Evolutionary conservation across 139 green algal species (phyloP), one percentile per base, ranked within the genome.

Genomic region (Volvox reticuliferus): DNA sequence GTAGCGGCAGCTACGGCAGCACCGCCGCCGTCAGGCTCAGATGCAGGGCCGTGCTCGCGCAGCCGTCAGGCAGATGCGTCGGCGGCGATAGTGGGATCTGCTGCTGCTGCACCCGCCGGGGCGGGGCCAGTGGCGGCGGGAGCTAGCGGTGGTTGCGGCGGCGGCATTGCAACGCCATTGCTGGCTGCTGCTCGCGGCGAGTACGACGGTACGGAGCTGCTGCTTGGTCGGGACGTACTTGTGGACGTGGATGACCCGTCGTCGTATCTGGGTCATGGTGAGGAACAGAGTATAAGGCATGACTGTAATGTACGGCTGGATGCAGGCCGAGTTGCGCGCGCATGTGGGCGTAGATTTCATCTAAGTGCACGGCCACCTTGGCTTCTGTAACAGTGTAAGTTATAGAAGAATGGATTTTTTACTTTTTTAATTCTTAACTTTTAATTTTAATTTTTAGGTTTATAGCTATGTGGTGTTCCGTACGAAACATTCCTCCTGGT

Each of bases 221-320:
- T 89, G n/a, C 85, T 89, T 44, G 85, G 85, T 2, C 69, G 85
- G 28, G 85, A 89, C 69, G 85, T 89, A n/a, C 18, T 82, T n/a
- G 85, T 89, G 37, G 85, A 89, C n/a, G 9, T 61, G 37, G 85
- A 89, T 20, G 85, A 89, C 28, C 85, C 85, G 26, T 36, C 9
- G 32, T 81, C 37, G 32, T 89, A 89, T 50, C 69, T 89, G 28
- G 85, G 85, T n/a, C 85, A 89, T 22, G 85, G 85, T 89, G 26
- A 55, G 82, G 44, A n/a, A 55, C 44, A 55, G 44, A 55, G 44
- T 55, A 9, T 55, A 55, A 5, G 44, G 44, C 44, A 55, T 55
- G 44, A 55, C n/a, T n/a, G n/a, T n/a, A n/a, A n/a, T n/a, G n/a
- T n/a, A n/a, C 9, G 44, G 44, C 44, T 55, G 44, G 44, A 9